Conservation (phyloP, 2,329 filamentous ascomycete genomes). For the Diaporthe citrichinensis region DNA sequence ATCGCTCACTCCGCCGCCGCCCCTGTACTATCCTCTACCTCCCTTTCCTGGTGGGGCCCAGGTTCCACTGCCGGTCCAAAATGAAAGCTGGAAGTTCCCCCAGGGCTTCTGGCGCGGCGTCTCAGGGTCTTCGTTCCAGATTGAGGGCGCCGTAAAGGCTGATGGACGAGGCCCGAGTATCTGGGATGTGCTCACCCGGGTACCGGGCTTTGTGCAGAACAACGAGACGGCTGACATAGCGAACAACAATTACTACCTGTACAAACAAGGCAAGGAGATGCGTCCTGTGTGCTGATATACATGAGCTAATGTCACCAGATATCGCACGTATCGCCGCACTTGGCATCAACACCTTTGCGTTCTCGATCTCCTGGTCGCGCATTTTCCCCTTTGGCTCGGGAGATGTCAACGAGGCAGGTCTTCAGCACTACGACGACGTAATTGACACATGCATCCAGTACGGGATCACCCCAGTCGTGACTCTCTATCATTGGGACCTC, state of each 20-base stretch:
- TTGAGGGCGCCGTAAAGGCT: slow-evolving; percentile 27
- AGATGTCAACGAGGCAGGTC: slow-evolving; percentile 10
- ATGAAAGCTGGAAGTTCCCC: slow-evolving; percentile 31
- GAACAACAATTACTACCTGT: slow-evolving; percentile 25
- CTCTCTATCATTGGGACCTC: slow-evolving; percentile 33
- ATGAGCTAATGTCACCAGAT: background rate
- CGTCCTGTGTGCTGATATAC: background rate
- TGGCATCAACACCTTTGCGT: slow-evolving; percentile 32
- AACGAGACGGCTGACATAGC: slow-evolving; percentile 25
- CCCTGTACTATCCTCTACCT: slow-evolving; percentile 19
- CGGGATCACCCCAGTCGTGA: slow-evolving; percentile 7
- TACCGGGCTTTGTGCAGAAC: slow-evolving; percentile 14
- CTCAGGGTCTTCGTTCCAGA: slow-evolving; percentile 15
- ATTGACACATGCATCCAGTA: slow-evolving; percentile 34
- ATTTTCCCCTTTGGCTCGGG: slow-evolving; percentile 31
- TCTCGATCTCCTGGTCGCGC: slow-evolving; percentile 30
- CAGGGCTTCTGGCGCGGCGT: slow-evolving; percentile 25
- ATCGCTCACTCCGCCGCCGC: slow-evolving; percentile 25
- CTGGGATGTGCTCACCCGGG: slow-evolving; percentile 24
- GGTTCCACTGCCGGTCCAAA: slow-evolving; percentile 3
- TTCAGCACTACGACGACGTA: slow-evolving; percentile 26
- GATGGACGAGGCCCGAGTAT: slow-evolving; percentile 29
- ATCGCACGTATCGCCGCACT: slow-evolving; percentile 32
- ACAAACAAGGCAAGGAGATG: slow-evolving; percentile 14
- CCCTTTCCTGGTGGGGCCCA: slow-evolving; percentile 17